Base-by-base conservation (phyloP, 2,329 filamentous ascomycete species). In the Chrysoporthe austroafricana region DNA sequence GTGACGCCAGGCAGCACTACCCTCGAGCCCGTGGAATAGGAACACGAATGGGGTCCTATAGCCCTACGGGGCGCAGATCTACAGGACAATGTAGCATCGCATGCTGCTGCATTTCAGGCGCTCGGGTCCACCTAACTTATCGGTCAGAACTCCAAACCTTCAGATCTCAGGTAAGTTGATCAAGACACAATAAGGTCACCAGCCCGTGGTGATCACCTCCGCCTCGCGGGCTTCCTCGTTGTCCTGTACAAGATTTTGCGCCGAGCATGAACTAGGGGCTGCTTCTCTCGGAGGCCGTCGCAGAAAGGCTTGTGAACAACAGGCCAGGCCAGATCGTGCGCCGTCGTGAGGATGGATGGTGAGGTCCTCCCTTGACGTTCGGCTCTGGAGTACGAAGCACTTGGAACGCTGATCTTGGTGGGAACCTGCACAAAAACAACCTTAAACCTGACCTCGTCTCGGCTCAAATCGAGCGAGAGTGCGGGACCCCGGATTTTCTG, bases 391-490 rank as follows among this genome's bases (percentile, higher is more conserved):
- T 34, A n/a, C 5, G 13, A 34, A 46, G 26, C 9, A 44, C 42
- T n/a, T 46, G 59, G 43, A 11, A 34, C 18, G 59, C 16, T 32
- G 26, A 46, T 60, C 59, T 44, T 44, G 26, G n/a, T 18, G 59
- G 42, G 26, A 32, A 50, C 44, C 60, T 39, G 46, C 34, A 50
- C 60, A 50, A 32, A 50, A 39, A 39, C 60, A 62, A 39, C 43
- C 60, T 52, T 36, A 34, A 62, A 26, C 44, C 16, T 63, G 36
- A 9, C 36, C 26, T 48, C 43, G 26, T 58, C 62, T 64, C 62
- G 62, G 62, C 42, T 46, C 62, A 64, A 58, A 57, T 64, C 62
- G 34, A 57, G 62, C 62, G 50, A 57, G 62, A 57, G 36, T 39
- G 36, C 62, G 60, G 60, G 43, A 43, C 60, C 60, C 60, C 60